A percentile compares a stretch with the other conserved stretches of the same genome.
phyloP scores from a whole-genome alignment of 257 asterid species.

The Solanum arcanum region DNA sequence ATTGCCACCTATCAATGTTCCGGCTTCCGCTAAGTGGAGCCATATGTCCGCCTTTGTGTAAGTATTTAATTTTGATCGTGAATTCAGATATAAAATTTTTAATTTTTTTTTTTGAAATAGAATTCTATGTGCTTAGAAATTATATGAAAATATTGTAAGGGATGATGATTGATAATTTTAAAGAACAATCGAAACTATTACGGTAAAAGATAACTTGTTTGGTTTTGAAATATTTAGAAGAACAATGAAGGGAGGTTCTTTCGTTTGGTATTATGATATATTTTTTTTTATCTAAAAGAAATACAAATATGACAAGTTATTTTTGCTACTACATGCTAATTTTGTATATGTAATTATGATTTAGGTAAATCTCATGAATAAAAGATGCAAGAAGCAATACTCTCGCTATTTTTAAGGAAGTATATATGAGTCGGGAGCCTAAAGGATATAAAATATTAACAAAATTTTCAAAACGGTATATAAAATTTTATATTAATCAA shows the following conservation, averaged over 20 bases:
- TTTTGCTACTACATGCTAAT: neutral
- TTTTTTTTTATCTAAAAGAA: neutral
- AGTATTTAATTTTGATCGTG: neutral
- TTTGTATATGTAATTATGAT: neutral
- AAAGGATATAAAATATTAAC: no score
- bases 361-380: neutral
- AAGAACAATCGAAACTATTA: neutral
- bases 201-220: neutral
- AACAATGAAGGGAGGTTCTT: neutral
- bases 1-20: conserved; percentile 26
- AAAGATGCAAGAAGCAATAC: neutral
- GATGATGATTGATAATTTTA: neutral
- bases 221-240: neutral
- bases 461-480: no score
- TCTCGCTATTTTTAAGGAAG: neutral
- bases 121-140: no score
- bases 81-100: neutral
- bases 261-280: neutral
- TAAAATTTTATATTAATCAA: no score
- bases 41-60: conserved; percentile 42
- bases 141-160: neutral
- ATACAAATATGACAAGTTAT: neutral
- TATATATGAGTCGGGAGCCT: no score
- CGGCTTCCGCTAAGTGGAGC: conserved; percentile 39
- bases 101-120: no score